Conservation (phyloP, 371 early-diverging fungal genomes). For the Rhizomucor pusillus region DNA sequence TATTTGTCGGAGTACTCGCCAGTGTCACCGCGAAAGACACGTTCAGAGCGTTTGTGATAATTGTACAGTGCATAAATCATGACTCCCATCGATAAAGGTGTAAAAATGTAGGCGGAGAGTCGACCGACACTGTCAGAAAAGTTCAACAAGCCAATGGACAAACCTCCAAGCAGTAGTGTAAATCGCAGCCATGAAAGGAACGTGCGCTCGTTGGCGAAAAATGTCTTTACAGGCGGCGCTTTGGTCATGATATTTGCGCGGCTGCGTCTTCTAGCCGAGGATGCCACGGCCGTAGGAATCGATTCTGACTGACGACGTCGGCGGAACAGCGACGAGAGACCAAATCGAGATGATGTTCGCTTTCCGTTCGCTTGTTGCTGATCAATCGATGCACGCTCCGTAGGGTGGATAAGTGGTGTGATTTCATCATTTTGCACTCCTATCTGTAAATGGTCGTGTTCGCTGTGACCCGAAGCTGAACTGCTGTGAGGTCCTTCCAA, state of each 20-base stretch:
- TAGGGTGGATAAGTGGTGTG: conserved; percentile 10
- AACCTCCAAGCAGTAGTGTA: conserved; percentile 63
- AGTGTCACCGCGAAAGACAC: conserved; percentile 53
- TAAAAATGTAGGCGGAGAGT: conserved; percentile 67
- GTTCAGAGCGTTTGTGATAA: conserved; percentile 82
- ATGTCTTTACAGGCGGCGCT: conserved; percentile 78
- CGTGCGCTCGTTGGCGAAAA: conserved; percentile 97
- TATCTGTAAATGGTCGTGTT: conserved; percentile 34
- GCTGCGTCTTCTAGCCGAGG: not conserved
- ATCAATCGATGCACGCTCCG: not conserved
- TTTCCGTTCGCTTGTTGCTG: not conserved
- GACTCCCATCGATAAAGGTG: conserved; percentile 64
- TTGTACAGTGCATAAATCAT: conserved; percentile 84
- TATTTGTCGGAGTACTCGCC: conserved; percentile 64
- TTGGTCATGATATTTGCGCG: conserved; percentile 20
- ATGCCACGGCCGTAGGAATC: not conserved
- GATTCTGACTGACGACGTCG: not conserved
- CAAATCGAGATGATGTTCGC: conserved; percentile 25
- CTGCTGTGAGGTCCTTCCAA: conserved; percentile 25
- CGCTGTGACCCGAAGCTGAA: conserved; percentile 27
- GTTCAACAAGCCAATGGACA: conserved; percentile 73
- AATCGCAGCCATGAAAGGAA: conserved; percentile 84
- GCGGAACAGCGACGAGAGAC: conserved; percentile 16
- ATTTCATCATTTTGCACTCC: conserved; percentile 24
- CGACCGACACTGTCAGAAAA: conserved; percentile 71